These are phyloP conservation scores for Podila epigama DNA, from an alignment of 192 early-diverging fungal species.

Conservation along the genomic window DNA sequence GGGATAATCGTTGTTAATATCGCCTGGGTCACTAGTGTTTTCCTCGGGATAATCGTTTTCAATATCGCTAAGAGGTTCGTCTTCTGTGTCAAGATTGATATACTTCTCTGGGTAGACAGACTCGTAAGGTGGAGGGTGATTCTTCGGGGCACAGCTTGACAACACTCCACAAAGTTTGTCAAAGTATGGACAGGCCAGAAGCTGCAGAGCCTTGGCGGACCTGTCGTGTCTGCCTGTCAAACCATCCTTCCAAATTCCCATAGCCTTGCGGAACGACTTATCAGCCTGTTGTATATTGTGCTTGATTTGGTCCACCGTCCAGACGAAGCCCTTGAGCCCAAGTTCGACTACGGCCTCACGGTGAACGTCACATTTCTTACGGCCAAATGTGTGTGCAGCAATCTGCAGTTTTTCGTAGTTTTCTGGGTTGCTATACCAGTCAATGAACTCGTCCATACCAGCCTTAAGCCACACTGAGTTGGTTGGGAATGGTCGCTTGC, in stretches of 20 bases:
- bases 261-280: neutral
- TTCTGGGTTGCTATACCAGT: neutral
- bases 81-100: neutral
- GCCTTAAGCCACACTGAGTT: conserved; percentile 2
- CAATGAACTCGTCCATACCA: neutral
- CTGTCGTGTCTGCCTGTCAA: conserved; percentile 1
- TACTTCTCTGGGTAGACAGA: neutral
- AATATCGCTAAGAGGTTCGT: neutral
- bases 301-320: neutral
- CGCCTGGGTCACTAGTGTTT: neutral
- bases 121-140: neutral
- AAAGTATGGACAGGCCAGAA: conserved; percentile 3
- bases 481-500: neutral
- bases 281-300: neutral
- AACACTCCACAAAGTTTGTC: neutral
- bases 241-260: neutral
- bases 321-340: neutral
- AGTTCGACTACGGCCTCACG: neutral
- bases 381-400: neutral
- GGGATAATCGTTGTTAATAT: neutral
- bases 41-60: neutral
- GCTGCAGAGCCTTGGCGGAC: conserved; percentile 1
- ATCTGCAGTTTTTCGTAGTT: conserved; percentile 1
- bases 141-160: neutral
- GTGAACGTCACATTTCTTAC: neutral